Evolutionary conservation across 805 yeast species (phyloP), one percentile per base, ranked within the genome.

Genomic region (Yarrowia hollandica): DNA sequence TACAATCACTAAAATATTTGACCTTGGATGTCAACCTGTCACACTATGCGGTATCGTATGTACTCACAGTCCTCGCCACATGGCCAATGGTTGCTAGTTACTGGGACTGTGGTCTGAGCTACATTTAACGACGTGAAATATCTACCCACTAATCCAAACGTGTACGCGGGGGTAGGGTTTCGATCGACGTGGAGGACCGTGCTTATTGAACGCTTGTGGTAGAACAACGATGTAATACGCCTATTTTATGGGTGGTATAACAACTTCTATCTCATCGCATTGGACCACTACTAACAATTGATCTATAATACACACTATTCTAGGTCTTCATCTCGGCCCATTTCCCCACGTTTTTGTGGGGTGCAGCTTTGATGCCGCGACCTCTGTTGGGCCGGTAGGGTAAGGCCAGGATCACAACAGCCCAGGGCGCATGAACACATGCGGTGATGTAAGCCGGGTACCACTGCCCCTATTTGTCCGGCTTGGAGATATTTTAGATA

Each of bases 331-430:
- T 44, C 52, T 44, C 52, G 52, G 52, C 52, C 52, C 52, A 44
- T 44, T 48, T 48, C 55, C 55, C 55, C 55, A 48, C 55, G 30
- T 21, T 21, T 21, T 21, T 21, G 55, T 48, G 55, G 55, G 55
- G 55, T 48, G 55, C 55, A 48, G 38, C 22, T 48, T 22, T 48
- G 55, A 31, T 48, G 55, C 55, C 39, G 31, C 30, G 30, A 22
- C 30, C 39, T 23, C 26, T 48, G 55, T 48, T 48, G 55, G 55
- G 55, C 55, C 23, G 39, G 55, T 15, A 48, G 55, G 55, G 55
- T 48, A 48, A 48, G 3, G 9, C 5, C 18, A 10, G 18, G 31
- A 5, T 33, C 37, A 33, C 18, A 33, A 33, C 15, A n/a, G 37
- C 37, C n/a, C n/a, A 3, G 37, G 10, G 18, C 30, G 30, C 30